Conservation (phyloP, 2,329 filamentous ascomycete genomes). For the Colletotrichum abscissum region DNA sequence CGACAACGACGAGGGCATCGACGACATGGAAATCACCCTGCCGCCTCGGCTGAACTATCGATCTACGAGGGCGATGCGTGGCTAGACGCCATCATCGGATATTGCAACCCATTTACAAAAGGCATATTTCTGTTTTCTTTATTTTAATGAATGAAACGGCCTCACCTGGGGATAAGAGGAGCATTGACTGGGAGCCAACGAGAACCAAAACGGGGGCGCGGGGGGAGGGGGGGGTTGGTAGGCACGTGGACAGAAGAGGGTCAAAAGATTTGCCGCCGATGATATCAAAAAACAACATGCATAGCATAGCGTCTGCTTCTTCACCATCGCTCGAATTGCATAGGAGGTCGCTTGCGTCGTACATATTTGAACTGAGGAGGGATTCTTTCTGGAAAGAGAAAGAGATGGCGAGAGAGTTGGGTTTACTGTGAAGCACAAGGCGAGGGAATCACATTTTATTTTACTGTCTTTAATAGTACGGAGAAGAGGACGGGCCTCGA, state of each 20-base stretch:
- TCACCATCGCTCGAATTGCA: constrained; percentile 23
- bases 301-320: constrained; percentile 36
- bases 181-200: background rate
- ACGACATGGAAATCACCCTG: constrained; percentile 46
- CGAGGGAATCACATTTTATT: background rate
- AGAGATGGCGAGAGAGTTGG: too few relatives aligned
- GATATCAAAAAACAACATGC: constrained; percentile 26
- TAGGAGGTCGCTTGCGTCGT: constrained; percentile 5
- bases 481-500: background rate
- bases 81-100: background rate
- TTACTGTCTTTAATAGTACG: background rate
- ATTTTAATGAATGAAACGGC: constrained; percentile 32
- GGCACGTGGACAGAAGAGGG: background rate
- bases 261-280: background rate
- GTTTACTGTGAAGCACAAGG: background rate
- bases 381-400: background rate
- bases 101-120: background rate
- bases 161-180: constrained; percentile 14
- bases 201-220: constrained; percentile 17
- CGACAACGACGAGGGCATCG: constrained; percentile 54
- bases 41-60: constrained; percentile 54
- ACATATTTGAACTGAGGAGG: background rate
- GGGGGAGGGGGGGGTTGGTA: background rate
- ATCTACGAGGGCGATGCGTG: constrained; percentile 53
- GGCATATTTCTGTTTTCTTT: background rate